phyloP scores from a whole-genome alignment of 768 basidiomycete genomes.

The Xerocomellus dryophilus region DNA sequence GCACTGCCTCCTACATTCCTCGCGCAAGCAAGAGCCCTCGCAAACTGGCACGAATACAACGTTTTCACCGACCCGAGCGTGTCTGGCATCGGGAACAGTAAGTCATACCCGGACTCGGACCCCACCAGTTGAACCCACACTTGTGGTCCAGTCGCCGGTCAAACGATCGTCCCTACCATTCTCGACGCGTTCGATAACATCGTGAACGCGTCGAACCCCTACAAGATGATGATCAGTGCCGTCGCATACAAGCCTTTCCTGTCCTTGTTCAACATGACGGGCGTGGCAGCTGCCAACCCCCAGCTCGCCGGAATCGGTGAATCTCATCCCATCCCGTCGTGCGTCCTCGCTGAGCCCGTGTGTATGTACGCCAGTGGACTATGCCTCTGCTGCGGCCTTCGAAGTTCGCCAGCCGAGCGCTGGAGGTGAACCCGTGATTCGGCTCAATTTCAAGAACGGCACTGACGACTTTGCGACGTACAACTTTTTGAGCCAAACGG shows the following conservation, averaged over 20 bases:
- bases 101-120: slow-evolving; percentile 4
- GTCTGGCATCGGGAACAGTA: slow-evolving; percentile 66
- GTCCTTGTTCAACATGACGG: slow-evolving; percentile 76
- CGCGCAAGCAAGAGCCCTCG: slow-evolving; percentile 55
- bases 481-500: slow-evolving; percentile 42
- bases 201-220: slow-evolving; percentile 45
- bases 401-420: slow-evolving; percentile 53
- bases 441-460: slow-evolving; percentile 72
- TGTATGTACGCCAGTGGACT: slow-evolving; percentile 45
- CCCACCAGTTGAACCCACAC: background rate
- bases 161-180: slow-evolving; percentile 60
- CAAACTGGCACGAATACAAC: slow-evolving; percentile 71
- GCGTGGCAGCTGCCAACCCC: slow-evolving; percentile 47
- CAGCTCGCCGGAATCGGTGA: slow-evolving; percentile 59
- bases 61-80: slow-evolving; percentile 55
- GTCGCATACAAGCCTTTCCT: slow-evolving; percentile 78
- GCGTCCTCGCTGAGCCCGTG: background rate
- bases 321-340: background rate
- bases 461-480: slow-evolving; percentile 48
- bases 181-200: slow-evolving; percentile 52
- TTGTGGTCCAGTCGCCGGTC: slow-evolving; percentile 54
- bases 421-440: slow-evolving; percentile 48
- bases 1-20: slow-evolving; percentile 48
- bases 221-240: slow-evolving; percentile 57
- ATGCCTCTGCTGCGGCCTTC: slow-evolving; percentile 54